Conservation (phyloP, 2,329 filamentous ascomycete genomes). For the Malbranchea cinnamomea region DNA sequence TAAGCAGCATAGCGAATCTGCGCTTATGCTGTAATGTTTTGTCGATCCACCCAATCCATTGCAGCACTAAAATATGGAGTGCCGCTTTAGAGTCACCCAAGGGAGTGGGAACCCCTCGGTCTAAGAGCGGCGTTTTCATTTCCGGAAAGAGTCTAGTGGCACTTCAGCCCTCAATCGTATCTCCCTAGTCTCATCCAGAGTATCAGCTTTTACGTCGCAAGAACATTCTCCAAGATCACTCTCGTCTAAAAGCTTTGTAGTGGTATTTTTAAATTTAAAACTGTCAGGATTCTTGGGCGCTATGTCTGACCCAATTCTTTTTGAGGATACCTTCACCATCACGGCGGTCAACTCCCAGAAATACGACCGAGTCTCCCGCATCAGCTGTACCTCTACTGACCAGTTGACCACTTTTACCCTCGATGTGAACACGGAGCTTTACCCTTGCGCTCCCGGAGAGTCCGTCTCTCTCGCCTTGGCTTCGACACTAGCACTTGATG, state of each 20-base stretch:
- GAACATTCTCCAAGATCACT: not conserved
- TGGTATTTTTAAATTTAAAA: not conserved
- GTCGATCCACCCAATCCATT: too few relatives aligned
- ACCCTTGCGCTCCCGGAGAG: constrained; percentile 60
- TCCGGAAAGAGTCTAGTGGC: too few relatives aligned
- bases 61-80: not conserved
- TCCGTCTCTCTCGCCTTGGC: constrained; percentile 68
- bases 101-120: not conserved
- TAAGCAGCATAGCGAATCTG: not conserved
- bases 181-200: too few relatives aligned
- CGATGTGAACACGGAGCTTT: constrained; percentile 89
- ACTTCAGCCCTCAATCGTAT: too few relatives aligned
- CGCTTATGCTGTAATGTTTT: not conserved
- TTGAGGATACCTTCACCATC: constrained; percentile 81
- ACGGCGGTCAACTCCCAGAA: constrained; percentile 67
- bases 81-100: constrained; percentile 1
- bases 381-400: constrained; percentile 63
- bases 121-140: constrained; percentile 3
- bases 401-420: constrained; percentile 63
- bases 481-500: constrained; percentile 74
- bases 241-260: not conserved
- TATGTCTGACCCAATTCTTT: constrained; percentile 78
- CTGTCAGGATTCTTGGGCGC: constrained; percentile 16
- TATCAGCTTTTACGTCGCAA: too few relatives aligned
- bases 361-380: constrained; percentile 87